These are phyloP conservation scores for Syzygium aromaticum DNA, from an alignment of 345 rosid species.

Conservation along the genomic window DNA sequence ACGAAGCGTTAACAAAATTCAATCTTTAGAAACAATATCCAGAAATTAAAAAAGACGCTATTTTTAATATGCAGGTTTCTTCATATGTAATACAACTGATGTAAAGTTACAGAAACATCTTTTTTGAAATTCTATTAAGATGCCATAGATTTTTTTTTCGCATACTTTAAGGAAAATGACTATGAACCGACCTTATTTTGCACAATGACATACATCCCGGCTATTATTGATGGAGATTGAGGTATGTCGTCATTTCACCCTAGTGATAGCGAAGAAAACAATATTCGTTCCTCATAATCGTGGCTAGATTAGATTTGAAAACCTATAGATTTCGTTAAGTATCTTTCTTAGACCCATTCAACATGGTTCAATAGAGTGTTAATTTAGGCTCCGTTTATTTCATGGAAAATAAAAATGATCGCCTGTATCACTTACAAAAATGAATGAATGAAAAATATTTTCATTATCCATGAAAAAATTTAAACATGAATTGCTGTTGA, in stretches of 20 bases:
- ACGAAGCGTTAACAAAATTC: neutral
- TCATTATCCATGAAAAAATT: too few relatives aligned
- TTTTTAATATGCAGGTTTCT: neutral
- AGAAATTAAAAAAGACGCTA: neutral
- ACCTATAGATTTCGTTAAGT: neutral
- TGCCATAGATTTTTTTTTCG: neutral
- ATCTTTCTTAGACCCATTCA: too few relatives aligned
- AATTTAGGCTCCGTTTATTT: too few relatives aligned
- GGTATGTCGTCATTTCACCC: neutral
- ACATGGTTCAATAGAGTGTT: neutral
- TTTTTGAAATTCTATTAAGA: rapidly evolving
- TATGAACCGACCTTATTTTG: neutral
- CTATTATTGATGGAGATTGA: neutral
- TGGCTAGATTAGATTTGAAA: neutral
- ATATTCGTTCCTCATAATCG: neutral
- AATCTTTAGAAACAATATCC: neutral
- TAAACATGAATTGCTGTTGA: too few relatives aligned
- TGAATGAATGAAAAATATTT: too few relatives aligned
- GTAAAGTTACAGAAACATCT: neutral
- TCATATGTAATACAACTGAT: neutral
- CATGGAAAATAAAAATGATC: too few relatives aligned
- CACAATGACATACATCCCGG: neutral
- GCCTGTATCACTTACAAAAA: too few relatives aligned
- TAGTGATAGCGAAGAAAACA: too few relatives aligned
- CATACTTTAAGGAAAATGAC: neutral